phyloP scores from a whole-genome alignment of 768 basidiomycete species.

The Boletus sp. region DNA sequence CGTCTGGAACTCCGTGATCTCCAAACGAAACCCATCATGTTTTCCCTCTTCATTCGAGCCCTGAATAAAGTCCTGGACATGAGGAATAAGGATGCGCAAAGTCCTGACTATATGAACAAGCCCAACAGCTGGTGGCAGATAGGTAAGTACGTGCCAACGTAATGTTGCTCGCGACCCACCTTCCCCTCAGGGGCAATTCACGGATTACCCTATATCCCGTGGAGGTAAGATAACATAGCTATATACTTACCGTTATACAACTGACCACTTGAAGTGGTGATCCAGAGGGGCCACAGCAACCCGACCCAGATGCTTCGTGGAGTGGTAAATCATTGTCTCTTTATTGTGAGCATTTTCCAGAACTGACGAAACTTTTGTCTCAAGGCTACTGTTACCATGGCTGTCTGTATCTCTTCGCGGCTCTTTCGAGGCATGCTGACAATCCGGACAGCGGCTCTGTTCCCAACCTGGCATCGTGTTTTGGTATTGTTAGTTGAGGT shows the following conservation, averaged over 20 bases:
- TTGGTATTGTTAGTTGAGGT: constrained; percentile 15
- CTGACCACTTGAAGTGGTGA: constrained; percentile 13
- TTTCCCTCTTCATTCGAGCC: constrained; percentile 19
- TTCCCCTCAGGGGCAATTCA: constrained; percentile 11
- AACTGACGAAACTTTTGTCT: background rate
- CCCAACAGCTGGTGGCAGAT: constrained; percentile 24
- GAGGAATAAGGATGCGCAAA: background rate
- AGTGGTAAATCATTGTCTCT: background rate
- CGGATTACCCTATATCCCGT: constrained; percentile 14
- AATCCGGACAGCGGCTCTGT: constrained; percentile 15
- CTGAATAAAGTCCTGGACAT: constrained; percentile 4
- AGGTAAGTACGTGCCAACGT: background rate
- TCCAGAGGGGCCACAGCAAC: constrained; percentile 7
- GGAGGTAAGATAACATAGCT: background rate
- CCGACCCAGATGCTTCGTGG: constrained; percentile 5
- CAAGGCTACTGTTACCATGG: constrained; percentile 22
- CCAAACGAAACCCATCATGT: constrained; percentile 6
- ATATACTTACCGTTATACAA: background rate
- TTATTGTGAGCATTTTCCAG: background rate
- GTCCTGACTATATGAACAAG: constrained; percentile 8
- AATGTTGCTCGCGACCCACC: background rate
- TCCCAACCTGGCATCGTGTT: constrained; percentile 21
- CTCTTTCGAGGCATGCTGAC: background rate
- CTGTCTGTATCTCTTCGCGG: background rate
- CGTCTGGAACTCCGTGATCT: constrained; percentile 19